These are phyloP conservation scores for Melastoma candidum DNA, from an alignment of 441 rosid genomes.

Conservation along the genomic window DNA sequence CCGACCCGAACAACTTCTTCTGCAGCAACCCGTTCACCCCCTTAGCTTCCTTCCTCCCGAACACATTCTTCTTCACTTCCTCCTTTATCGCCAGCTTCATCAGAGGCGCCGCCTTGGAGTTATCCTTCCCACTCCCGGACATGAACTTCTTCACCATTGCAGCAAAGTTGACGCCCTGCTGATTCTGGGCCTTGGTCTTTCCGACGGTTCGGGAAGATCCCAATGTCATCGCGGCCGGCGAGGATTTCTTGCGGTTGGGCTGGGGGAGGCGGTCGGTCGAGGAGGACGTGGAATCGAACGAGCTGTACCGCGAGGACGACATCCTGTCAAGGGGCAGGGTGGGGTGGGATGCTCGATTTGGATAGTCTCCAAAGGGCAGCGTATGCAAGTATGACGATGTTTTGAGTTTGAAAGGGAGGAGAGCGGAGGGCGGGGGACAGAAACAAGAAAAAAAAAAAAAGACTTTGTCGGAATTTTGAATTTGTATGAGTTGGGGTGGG, in stretches of 20 bases:
- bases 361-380: too few relatives aligned
- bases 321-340: too few relatives aligned
- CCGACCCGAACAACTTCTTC: slow-evolving; percentile 65
- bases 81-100: slow-evolving; percentile 32
- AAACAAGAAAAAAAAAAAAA: too few relatives aligned
- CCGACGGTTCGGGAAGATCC: slow-evolving; percentile 38
- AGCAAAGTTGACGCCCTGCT: slow-evolving; percentile 30
- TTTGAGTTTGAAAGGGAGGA: too few relatives aligned
- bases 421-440: too few relatives aligned
- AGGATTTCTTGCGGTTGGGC: not conserved
- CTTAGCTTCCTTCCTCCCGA: slow-evolving; percentile 17
- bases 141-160: slow-evolving; percentile 34
- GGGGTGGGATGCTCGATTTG: too few relatives aligned
- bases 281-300: slow-evolving; percentile 58
- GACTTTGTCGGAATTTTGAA: too few relatives aligned
- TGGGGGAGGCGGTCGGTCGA: slow-evolving; percentile 33
- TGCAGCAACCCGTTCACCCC: slow-evolving; percentile 42
- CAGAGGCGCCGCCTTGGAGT: slow-evolving; percentile 12
- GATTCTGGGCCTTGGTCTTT: slow-evolving; percentile 33
- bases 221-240: slow-evolving; percentile 7
- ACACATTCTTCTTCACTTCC: slow-evolving; percentile 55
- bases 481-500: too few relatives aligned
- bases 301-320: slow-evolving; percentile 42
- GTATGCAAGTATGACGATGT: too few relatives aligned
- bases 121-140: slow-evolving; percentile 25